Percentiles rank a stretch among this genome's conserved stretches.
Evolutionary conservation across 23 red algal species (phyloP).

Genomic region (Gracilaria domingensis): DNA sequence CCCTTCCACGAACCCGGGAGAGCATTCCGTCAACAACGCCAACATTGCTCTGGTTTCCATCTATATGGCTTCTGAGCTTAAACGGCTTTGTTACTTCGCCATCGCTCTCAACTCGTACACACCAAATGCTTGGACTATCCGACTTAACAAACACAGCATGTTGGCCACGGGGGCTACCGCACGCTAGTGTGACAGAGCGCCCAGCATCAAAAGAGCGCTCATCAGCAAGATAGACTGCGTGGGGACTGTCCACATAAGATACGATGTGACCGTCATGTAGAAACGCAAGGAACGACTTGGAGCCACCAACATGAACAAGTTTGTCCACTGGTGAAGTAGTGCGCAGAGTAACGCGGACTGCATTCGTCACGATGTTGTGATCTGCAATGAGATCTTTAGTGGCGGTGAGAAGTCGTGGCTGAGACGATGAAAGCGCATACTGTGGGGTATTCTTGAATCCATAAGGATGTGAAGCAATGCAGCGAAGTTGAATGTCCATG

Average conservation of each 20-base stretch:
- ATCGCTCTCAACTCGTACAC: constrained; percentile 28
- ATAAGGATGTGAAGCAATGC: constrained; percentile 28
- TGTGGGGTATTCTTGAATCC: constrained; percentile 21
- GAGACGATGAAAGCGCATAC: constrained; percentile 50
- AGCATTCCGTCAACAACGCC: constrained; percentile 49
- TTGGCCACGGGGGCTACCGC: constrained; percentile 14
- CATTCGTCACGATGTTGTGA: constrained; percentile 55
- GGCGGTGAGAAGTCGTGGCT: constrained; percentile 44
- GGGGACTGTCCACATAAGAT: constrained; percentile 38
- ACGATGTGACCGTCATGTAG: constrained; percentile 44
- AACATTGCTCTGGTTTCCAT: constrained; percentile 55
- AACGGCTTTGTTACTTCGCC: constrained; percentile 37
- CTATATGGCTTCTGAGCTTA: constrained; percentile 66
- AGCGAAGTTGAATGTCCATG: constrained; percentile 27
- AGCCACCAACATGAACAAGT: constrained; percentile 45
- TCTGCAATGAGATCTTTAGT: constrained; percentile 45
- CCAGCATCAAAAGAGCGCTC: constrained; percentile 29
- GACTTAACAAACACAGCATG: constrained; percentile 56
- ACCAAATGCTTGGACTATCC: constrained; percentile 73
- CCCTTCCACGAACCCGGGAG: constrained; percentile 57
- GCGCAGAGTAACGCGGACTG: constrained; percentile 44
- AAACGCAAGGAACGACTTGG: constrained; percentile 55
- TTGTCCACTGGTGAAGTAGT: constrained; percentile 48
- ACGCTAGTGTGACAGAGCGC: constrained; percentile 33
- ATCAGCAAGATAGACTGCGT: constrained; percentile 13